Base-by-base conservation (phyloP, 1,284 basidiomycete species). In the Cryptococcus amylolentus region DNA sequence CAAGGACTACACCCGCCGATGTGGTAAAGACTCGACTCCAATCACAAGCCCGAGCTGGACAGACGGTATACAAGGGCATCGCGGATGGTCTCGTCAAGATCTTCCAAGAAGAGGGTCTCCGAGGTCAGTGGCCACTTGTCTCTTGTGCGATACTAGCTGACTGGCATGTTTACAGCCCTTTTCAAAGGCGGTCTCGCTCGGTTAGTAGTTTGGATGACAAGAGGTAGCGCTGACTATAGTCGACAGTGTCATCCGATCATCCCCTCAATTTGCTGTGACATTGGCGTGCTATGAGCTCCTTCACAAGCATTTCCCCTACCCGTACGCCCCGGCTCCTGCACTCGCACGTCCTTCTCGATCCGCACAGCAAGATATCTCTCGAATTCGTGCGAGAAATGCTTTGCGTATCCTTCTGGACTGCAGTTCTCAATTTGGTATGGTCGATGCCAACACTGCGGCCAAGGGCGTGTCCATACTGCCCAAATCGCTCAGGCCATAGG, bases 21-120 rank as follows among this genome's bases (percentile, higher is more conserved):
- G 96, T 98, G 58, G 91, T 98, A 76, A 98, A 98, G 84, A 98
- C 95, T n/a, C 86, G 95, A 55, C 80, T 98, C 62, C 96, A 98
- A 76, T 88, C 92, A n/a, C 96, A 98, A 77, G 88, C 92, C 38
- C 84, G 88, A 61, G 88, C 89, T 67, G 96, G 95, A 16, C 86
- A 98, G 77, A 90, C 91, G 5, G 81, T 88, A 59, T 99, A 99
- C 81, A 91, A 89, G 76, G 95, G 96, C 49, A 80, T 97, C 48
- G 75, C 81, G 14, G 93, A 99, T 78, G 94, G 91, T 27, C 91
- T 96, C 69, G 80, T 83, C 51, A 96, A 89, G 76, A 98, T 98
- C 63, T 86, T 88, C 87, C 72, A 72, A 83, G 71, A 75, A 56
- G 76, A 77, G 54, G 41, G 41, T 14, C 41, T 42, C 16, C 41